phyloP scores from a whole-genome alignment of 345 rosid genomes.

The Conringia planisiliqua region DNA sequence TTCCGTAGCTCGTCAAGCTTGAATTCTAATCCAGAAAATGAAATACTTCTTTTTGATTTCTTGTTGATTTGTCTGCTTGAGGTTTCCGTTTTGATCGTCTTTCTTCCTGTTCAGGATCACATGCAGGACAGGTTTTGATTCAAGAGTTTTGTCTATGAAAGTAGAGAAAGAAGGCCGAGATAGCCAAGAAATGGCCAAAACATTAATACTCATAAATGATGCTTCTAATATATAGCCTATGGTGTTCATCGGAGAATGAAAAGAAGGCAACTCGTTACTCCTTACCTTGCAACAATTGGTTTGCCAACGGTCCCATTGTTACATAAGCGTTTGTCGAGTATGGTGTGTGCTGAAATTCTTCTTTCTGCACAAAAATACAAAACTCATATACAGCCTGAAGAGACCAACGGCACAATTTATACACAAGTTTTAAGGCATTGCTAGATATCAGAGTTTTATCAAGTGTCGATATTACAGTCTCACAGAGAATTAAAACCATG shows the following conservation, averaged over 20 bases:
- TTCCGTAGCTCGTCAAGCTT: constrained; percentile 80
- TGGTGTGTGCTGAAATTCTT: constrained; percentile 95
- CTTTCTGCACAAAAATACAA: constrained; percentile 49
- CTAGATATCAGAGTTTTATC: constrained; percentile 1
- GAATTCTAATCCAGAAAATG: constrained; percentile 51
- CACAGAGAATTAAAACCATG: not conserved
- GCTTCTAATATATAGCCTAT: not conserved
- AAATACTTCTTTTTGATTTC: constrained; percentile 46
- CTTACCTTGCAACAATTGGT: constrained; percentile 72
- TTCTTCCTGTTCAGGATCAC: constrained; percentile 47
- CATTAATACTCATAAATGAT: not conserved
- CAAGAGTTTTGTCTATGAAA: not conserved
- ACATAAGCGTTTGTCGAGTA: constrained; percentile 93
- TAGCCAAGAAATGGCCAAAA: not conserved
- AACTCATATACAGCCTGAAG: not conserved
- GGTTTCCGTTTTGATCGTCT: constrained; percentile 58
- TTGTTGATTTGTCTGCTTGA: constrained; percentile 42
- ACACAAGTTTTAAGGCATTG: not conserved
- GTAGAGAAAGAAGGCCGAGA: not conserved
- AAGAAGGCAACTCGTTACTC: not conserved
- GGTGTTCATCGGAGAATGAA: constrained; percentile 1
- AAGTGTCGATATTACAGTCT: not conserved
- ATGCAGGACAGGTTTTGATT: not conserved
- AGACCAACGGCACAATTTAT: not conserved
- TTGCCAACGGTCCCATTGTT: constrained; percentile 74